Percentiles rank a stretch among this genome's conserved stretches.
phyloP scores from a whole-genome alignment of 129 eudicot species.

The Lactuca saligna region DNA sequence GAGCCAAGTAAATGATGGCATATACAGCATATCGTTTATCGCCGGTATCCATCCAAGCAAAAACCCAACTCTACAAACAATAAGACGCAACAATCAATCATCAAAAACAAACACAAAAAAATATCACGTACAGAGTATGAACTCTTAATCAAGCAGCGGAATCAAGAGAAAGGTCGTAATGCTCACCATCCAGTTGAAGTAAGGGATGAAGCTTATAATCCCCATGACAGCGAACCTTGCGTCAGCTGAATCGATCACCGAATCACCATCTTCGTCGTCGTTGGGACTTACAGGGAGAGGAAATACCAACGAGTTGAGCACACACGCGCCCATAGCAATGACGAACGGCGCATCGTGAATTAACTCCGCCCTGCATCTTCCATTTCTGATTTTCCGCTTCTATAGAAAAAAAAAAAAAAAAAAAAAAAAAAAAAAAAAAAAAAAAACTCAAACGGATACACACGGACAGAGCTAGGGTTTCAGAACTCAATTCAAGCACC shows the following conservation, averaged over 20 bases:
- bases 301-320: constrained; percentile 67
- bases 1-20: constrained; percentile 80
- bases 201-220: constrained; percentile 90
- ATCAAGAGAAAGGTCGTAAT: not conserved
- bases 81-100: not conserved
- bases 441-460: not conserved
- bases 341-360: constrained; percentile 69
- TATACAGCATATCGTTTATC: constrained; percentile 76
- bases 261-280: constrained; percentile 57
- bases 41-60: constrained; percentile 91
- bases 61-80: constrained; percentile 83
- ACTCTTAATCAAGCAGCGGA: constrained; percentile 2
- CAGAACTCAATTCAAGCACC: not conserved
- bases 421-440: not conserved
- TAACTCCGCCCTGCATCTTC: constrained; percentile 64
- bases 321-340: constrained; percentile 75
- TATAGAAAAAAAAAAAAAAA: not conserved
- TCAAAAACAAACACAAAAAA: not conserved
- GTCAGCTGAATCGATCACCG: constrained; percentile 64
- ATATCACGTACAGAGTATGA: not conserved
- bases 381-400: constrained; percentile 42
- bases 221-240: constrained; percentile 93
- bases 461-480: constrained; percentile 8
- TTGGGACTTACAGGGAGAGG: constrained; percentile 45
- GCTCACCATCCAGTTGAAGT: constrained; percentile 94